Evolutionary conservation across 208 protist genomes (phyloP), one percentile per base, ranked within the genome.

Genomic region (Wallacemonas sp.): DNA sequence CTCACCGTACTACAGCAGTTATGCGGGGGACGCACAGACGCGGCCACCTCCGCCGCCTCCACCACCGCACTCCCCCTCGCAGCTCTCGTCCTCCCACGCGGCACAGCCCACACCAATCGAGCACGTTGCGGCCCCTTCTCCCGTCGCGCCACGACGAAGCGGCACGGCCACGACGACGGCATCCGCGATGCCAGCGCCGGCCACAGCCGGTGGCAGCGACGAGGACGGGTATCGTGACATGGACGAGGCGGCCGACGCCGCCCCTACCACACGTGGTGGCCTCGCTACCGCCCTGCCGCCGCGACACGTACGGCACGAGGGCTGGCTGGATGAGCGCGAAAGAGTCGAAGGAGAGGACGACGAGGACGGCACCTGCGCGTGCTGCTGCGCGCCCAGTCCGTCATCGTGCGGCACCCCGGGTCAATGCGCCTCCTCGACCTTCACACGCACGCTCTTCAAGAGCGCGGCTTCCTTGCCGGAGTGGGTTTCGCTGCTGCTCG

Each of bases 401-500:
- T n/a, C n/a, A n/a, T n/a, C n/a, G n/a, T n/a, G 20, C 22, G 29
- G 3, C 44, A 8, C 49, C 7, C 39, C 18, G 16, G 10, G 4
- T 18, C 38, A 14, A 12, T 48, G 4, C 22, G 25, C n/a, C 44
- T 54, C 11, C 31, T 31, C 54, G 46, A 22, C 16, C 32, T 52
- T 54, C 41, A 23, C 57, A 4, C 31, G 45, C 28, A 22, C 59
- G 3, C 57, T 66, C 16, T 55, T 42, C 42, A 65, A 38, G 36
- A 65, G 62, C 49, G 52, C 59, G 7, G 28, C 55, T 36, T 59
- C 45, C n/a, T 20, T 76, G 22, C 78, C 78, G 18, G 48, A 48
- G 54, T 72, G 65, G 67, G 31, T 82, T 44, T 25, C 67, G 28
- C 48, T 81, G 41, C 29, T 65, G 11, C 14, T 76, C 23, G 54